These are phyloP conservation scores for Neurospora intermedia DNA, from an alignment of 495 filamentous ascomycete species.

Conservation along the genomic window DNA sequence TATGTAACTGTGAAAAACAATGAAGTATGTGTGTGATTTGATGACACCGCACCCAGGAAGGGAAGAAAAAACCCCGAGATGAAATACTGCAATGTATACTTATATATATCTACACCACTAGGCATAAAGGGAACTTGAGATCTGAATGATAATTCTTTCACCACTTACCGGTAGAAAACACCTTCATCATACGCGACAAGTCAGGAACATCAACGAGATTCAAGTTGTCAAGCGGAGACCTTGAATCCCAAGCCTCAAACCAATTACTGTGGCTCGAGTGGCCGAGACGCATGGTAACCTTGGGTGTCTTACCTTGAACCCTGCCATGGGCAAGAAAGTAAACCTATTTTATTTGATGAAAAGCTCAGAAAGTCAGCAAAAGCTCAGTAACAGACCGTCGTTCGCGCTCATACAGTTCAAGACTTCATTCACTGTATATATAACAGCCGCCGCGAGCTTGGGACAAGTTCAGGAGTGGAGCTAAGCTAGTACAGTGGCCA, in stretches of 20 bases:
- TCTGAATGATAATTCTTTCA: too few relatives aligned
- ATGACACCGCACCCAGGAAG: too few relatives aligned
- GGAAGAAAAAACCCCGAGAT: too few relatives aligned
- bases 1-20: too few relatives aligned
- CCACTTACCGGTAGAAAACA: background rate
- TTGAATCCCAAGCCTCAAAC: background rate
- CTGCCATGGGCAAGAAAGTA: constrained; percentile 44
- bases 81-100: too few relatives aligned
- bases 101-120: too few relatives aligned
- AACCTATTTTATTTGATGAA: constrained; percentile 20
- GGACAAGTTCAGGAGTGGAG: background rate
- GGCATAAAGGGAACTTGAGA: too few relatives aligned
- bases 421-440: background rate
- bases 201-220: background rate
- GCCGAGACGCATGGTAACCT: background rate
- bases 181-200: background rate
- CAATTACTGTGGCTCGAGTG: background rate
- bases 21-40: too few relatives aligned
- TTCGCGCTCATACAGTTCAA: background rate
- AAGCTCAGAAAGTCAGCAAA: background rate
- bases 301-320: constrained; percentile 36
- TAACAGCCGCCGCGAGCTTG: background rate
- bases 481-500: background rate
- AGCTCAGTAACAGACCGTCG: background rate
- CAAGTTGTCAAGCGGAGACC: too few relatives aligned